These are phyloP conservation scores for Phytophthora cactorum DNA, from an alignment of 352 stramenopile species.

Conservation along the genomic window DNA sequence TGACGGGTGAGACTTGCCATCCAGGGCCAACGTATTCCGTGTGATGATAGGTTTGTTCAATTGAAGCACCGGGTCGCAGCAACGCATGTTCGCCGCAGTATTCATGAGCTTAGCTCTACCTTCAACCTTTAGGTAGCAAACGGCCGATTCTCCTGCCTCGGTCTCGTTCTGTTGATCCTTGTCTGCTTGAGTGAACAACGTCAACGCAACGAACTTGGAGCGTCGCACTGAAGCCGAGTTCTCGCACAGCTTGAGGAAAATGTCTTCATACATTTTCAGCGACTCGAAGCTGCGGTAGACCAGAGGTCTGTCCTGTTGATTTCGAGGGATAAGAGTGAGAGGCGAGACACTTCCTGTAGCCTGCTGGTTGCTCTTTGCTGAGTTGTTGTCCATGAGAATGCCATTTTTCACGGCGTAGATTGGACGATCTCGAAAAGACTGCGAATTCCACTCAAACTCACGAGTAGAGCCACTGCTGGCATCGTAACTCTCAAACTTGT, in stretches of 20 bases:
- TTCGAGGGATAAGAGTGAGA: neutral
- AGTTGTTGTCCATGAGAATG: conserved; percentile 18
- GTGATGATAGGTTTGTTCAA: conserved; percentile 53
- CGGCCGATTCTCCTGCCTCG: conserved; percentile 12
- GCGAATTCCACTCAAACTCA: neutral
- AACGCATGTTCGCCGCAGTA: conserved; percentile 62
- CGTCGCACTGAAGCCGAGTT: conserved; percentile 43
- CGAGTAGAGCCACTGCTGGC: neutral
- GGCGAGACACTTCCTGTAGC: conserved; percentile 2
- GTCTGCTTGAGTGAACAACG: conserved; percentile 46
- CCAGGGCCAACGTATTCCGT: conserved; percentile 45
- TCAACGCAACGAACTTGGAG: conserved; percentile 68
- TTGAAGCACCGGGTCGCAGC: conserved; percentile 70
- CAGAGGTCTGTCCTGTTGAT: conserved; percentile 30
- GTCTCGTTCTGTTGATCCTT: conserved; percentile 15
- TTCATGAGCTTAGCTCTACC: conserved; percentile 58
- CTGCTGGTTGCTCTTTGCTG: conserved; percentile 40
- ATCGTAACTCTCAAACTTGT: conserved; percentile 22
- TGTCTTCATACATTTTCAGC: conserved; percentile 53
- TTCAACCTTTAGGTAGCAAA: conserved; percentile 60
- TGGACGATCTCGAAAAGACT: neutral
- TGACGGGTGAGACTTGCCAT: conserved; percentile 33
- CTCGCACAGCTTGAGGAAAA: conserved; percentile 65
- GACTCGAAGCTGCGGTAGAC: conserved; percentile 37
- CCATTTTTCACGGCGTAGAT: conserved; percentile 29